These are phyloP conservation scores for Phytophthora fragariae DNA, from an alignment of 352 stramenopile species.

Conservation along the genomic window DNA sequence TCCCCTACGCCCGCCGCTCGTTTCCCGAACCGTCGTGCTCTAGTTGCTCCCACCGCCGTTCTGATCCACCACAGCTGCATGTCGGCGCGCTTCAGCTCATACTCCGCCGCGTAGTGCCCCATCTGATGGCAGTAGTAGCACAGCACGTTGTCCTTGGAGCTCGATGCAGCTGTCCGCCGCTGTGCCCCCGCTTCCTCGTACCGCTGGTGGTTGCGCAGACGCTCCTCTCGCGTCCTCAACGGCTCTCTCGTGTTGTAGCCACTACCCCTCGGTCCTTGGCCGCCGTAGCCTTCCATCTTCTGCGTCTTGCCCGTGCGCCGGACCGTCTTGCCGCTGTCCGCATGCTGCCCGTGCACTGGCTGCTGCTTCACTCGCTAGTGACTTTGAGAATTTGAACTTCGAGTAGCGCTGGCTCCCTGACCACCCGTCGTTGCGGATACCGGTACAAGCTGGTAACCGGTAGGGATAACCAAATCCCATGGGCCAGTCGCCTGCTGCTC, in stretches of 20 bases:
- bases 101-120: background rate
- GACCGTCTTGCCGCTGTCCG: background rate
- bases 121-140: slow-evolving; percentile 11
- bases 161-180: background rate
- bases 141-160: background rate
- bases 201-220: background rate
- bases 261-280: background rate
- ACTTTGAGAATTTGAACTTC: background rate
- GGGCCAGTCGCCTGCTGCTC: background rate
- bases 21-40: background rate
- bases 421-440: background rate
- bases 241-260: background rate
- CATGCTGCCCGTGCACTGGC: background rate
- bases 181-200: background rate
- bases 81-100: background rate
- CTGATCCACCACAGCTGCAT: background rate
- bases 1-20: background rate
- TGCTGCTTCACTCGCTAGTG: background rate
- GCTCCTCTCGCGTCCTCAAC: background rate
- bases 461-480: slow-evolving; percentile 1
- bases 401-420: background rate
- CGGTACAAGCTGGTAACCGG: slow-evolving; percentile 5
- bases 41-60: background rate
- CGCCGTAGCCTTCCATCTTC: background rate
- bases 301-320: background rate